Base-by-base conservation (phyloP, 257 asterid genomes). In the Fraxinus americana region DNA sequence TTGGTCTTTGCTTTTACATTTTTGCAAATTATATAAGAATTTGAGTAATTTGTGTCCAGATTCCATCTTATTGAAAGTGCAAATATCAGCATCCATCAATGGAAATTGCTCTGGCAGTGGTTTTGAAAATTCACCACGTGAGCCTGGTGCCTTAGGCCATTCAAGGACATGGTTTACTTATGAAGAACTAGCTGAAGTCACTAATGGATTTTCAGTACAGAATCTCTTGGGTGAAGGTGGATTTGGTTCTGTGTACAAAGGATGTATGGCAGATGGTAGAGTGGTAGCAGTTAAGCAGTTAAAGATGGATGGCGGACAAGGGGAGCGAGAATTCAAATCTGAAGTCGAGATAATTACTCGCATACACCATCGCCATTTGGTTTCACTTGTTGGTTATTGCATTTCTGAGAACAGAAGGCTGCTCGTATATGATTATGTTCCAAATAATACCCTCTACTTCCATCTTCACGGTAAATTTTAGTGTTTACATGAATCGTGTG, bases 281-380 rank as follows among this genome's bases (percentile, higher is more conserved):
- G 97, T 81, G 75, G 91, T 96, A 13, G 99, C 99, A n/a, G 92
- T 96, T 79, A 96, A 96, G 89, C 94, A 88, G 82, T 84, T 96
- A 67, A 87, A 92, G 81, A 82, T 77, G 50, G 95, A 90, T 80
- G 97, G 97, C 45, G 87, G 95, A 16, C 97, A 96, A 78, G 97
- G 98, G 70, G 99, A 96, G 82, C 84, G 97, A 77, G 99, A 96
- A 82, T 96, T 96, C 82, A 88, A 89, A 90, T 87, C 99, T 13
- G 99, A 96, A 89, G 99, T 94, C 6, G 99, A 96, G 87, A 96
- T 87, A 74, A 93, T 96, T 71, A 84, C 97, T 65, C 97, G 99
- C 50, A 77, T 96, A 86, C 98, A 96, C 84, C 99, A 96, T 81
- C 94, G 98, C 39, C 98, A 96, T 89, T 86, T 96, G 91, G 99